A percentile compares a stretch with the other conserved stretches of the same genome.
Evolutionary conservation across 2,329 filamentous ascomycete species (phyloP).

Genomic region (Botryosphaeria dothidea): DNA sequence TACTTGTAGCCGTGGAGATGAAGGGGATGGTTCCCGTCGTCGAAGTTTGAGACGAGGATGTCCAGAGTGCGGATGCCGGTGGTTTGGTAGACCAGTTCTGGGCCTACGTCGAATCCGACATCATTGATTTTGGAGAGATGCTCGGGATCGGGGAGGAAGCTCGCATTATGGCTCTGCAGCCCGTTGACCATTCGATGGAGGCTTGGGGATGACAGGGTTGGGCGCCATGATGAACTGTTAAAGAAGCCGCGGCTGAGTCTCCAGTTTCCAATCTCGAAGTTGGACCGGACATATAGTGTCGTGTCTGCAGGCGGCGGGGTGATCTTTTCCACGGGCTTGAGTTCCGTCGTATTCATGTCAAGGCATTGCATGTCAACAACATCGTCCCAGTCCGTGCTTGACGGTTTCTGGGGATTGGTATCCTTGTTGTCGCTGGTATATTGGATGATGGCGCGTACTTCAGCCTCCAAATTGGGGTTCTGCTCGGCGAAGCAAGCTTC

Average conservation of each 20-base stretch:
- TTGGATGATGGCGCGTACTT: conserved; percentile 52
- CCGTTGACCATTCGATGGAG: conserved; percentile 54
- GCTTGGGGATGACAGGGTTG: conserved; percentile 50
- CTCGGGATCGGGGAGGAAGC: conserved; percentile 23
- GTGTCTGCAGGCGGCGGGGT: conserved; percentile 51
- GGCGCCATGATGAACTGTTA: conserved; percentile 57
- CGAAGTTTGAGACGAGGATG: conserved; percentile 37
- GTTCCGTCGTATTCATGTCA: conserved; percentile 51
- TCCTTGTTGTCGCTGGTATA: conserved; percentile 35
- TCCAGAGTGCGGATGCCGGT: conserved; percentile 38
- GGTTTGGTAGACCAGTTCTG: conserved; percentile 40
- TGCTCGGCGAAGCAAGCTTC: conserved; percentile 61
- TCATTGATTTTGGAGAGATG: conserved; percentile 23
- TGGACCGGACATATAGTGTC: conserved; percentile 57
- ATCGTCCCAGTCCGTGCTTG: conserved; percentile 54
- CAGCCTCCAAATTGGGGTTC: conserved; percentile 47
- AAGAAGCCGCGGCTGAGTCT: conserved; percentile 60
- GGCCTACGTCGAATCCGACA: conserved; percentile 28
- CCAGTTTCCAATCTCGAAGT: conserved; percentile 62
- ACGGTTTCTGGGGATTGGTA: conserved; percentile 25
- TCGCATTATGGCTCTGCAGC: conserved; percentile 32
- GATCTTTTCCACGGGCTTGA: conserved; percentile 47
- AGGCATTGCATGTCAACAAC: conserved; percentile 51
- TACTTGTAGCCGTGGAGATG: conserved; percentile 63
- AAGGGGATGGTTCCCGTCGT: conserved; percentile 47